Conservation (phyloP, 2,329 filamentous ascomycete genomes). For the Venturiaceae sp. region DNA sequence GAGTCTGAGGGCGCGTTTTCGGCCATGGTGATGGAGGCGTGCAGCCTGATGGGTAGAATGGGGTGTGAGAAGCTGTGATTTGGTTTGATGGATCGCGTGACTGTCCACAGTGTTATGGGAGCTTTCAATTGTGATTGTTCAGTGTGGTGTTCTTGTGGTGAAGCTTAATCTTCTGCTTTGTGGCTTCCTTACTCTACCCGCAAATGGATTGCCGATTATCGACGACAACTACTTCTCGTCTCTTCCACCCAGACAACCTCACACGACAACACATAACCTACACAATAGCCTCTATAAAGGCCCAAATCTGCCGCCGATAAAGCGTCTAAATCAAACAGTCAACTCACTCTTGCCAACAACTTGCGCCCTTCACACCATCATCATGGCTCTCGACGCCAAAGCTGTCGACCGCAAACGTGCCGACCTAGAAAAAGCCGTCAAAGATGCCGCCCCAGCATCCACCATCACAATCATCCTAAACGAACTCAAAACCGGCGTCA, state of each 20-base stretch:
- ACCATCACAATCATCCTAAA: conserved; percentile 67
- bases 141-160: background rate
- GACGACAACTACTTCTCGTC: background rate
- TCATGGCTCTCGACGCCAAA: conserved; percentile 60
- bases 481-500: conserved; percentile 68
- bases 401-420: conserved; percentile 71
- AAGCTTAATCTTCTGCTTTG: too few species aligned
- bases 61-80: background rate
- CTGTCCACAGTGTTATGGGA: background rate
- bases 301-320: background rate
- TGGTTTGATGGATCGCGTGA: background rate
- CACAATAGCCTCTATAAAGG: background rate
- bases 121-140: background rate
- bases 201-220: too few species aligned
- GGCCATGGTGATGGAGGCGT: conserved; percentile 27
- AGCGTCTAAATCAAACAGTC: too few species aligned
- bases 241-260: background rate
- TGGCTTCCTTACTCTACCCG: too few species aligned
- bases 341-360: background rate
- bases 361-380: background rate
- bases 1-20: conserved; percentile 39
- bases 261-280: background rate
- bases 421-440: conserved; percentile 69
- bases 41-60: background rate
- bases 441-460: conserved; percentile 62